Conservation (phyloP, 2,329 filamentous ascomycete genomes). For the Trichoderma afroharzianum region DNA sequence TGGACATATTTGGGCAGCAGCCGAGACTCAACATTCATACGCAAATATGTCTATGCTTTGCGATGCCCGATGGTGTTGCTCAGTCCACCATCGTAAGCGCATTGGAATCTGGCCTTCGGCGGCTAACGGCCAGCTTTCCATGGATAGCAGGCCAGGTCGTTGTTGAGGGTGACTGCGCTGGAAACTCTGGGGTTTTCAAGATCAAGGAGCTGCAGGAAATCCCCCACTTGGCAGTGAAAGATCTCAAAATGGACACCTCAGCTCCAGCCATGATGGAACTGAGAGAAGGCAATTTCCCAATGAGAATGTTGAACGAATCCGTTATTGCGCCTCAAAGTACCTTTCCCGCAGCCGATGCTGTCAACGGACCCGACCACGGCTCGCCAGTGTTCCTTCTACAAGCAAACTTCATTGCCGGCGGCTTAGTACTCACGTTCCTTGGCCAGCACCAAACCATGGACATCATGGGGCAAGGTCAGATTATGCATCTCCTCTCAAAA, state of each 20-base stretch:
- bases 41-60: neutral
- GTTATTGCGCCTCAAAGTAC: neutral
- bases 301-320: neutral
- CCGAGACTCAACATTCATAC: neutral
- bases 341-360: neutral
- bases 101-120: neutral
- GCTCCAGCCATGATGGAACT: neutral
- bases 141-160: neutral
- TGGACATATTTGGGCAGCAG: neutral
- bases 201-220: neutral
- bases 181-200: neutral
- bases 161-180: neutral
- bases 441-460: neutral
- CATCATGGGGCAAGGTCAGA: neutral
- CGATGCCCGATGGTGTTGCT: neutral
- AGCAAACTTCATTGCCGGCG: neutral
- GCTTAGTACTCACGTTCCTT: neutral
- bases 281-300: neutral
- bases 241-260: neutral
- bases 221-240: neutral
- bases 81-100: neutral
- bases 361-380: rapidly evolving
- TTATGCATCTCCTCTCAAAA: neutral
- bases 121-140: neutral
- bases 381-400: neutral